Evolutionary conservation across 2,329 filamentous ascomycete genomes (phyloP).

Genomic region (Aspergillus terreus): DNA sequence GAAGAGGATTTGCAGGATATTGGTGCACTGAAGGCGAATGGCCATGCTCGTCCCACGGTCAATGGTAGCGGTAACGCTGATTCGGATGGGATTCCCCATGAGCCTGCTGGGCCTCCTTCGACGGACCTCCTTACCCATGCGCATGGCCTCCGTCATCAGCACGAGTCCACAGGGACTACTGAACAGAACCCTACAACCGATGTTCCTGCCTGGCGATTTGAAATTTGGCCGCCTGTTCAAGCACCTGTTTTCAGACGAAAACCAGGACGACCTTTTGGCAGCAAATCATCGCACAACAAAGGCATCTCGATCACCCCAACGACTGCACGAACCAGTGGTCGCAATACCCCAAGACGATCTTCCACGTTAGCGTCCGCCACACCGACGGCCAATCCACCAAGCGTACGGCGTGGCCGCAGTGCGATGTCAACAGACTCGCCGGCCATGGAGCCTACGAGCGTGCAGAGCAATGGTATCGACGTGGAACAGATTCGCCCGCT

Average conservation of each 20-base stretch:
- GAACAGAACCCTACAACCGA: conserved; percentile 28
- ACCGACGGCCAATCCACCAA: conserved; percentile 24
- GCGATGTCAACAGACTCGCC: conserved; percentile 29
- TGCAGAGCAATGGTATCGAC: conserved; percentile 23
- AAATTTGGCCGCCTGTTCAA: conserved; percentile 42
- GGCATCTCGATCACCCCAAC: conserved; percentile 27
- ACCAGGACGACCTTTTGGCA: conserved; percentile 37
- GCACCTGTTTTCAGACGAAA: conserved; percentile 32
- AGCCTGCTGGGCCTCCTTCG: conserved; percentile 34
- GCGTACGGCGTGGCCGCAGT: conserved; percentile 35
- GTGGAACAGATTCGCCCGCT: conserved; percentile 9
- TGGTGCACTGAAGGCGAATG: conserved; percentile 10
- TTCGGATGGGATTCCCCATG: conserved; percentile 15
- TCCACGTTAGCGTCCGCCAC: conserved; percentile 27
- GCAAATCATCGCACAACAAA: conserved; percentile 23
- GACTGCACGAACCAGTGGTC: conserved; percentile 30
- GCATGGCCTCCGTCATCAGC: conserved; percentile 25
- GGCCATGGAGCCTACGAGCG: conserved; percentile 20
- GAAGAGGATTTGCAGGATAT: conserved; percentile 13
- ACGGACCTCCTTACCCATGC: conserved; percentile 26
- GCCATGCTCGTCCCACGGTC: conserved; percentile 3
- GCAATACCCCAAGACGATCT: conserved; percentile 34
- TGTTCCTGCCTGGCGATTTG: conserved; percentile 41
- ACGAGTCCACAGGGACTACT: conserved; percentile 11
- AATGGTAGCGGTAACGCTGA: conserved; percentile 14